These are phyloP conservation scores for Eutrema yunnanense DNA, from an alignment of 345 rosid species.

Conservation along the genomic window DNA sequence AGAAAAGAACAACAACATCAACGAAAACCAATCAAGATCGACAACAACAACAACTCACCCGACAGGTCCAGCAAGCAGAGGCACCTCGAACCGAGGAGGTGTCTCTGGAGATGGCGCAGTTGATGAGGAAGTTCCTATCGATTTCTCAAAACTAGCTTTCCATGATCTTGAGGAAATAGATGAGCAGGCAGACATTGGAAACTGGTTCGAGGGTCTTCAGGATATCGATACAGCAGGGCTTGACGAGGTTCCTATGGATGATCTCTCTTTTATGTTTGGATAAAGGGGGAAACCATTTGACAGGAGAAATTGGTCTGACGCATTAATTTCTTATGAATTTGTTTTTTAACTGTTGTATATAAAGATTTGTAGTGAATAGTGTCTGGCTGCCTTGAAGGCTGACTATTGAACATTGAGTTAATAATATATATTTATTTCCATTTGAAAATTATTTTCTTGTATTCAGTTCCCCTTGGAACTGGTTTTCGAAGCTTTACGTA, in stretches of 20 bases:
- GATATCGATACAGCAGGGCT: constrained; percentile 74
- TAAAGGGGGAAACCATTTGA: not conserved
- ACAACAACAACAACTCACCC: constrained; percentile 35
- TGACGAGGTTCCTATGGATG: constrained; percentile 90
- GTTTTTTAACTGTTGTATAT: constrained; percentile 5
- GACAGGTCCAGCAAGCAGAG: constrained; percentile 27
- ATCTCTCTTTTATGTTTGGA: constrained; percentile 45
- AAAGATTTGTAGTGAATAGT: constrained; percentile 11
- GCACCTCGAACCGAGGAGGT: constrained; percentile 26
- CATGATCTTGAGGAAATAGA: constrained; percentile 51
- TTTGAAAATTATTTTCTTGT: not conserved
- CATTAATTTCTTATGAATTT: constrained; percentile 4
- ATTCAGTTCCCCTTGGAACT: not conserved
- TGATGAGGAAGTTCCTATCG: constrained; percentile 41
- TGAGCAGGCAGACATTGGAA: constrained; percentile 53
- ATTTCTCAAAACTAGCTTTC: constrained; percentile 44
- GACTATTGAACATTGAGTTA: not conserved
- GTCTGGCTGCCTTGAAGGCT: not conserved
- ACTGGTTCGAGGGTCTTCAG: constrained; percentile 69
- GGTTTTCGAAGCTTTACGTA: not conserved
- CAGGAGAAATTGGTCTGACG: constrained; percentile 9
- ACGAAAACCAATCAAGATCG: constrained; percentile 34
- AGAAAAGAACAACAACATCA: constrained; percentile 37
- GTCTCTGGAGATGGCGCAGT: constrained; percentile 29
- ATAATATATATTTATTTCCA: not conserved